Base-by-base conservation (phyloP, 1,284 basidiomycete species). In the Agroathelia rolfsii region DNA sequence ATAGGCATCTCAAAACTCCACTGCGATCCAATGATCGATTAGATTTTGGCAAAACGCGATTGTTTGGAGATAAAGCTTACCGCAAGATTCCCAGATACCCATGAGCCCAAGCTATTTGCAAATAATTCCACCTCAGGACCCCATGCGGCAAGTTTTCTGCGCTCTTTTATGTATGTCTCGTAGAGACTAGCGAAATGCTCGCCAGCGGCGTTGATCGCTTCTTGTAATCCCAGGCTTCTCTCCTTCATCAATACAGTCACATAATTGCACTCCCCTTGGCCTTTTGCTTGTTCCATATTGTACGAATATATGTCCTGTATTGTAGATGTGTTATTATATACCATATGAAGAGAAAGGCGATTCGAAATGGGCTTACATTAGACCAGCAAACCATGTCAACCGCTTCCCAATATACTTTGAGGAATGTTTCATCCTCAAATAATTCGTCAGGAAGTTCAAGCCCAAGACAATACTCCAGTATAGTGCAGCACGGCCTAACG, bases 241-340 rank as follows among this genome's bases (percentile, higher is more conserved):
- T 67, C 62, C 38, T 67, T 58, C 72, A 79, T 76, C 32, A 77
- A 63, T 19, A 81, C 73, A 3, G 75, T 75, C 26, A 82, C 61
- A 41, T 79, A 61, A 45, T 81, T 81, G 48, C 76, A 77, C 28
- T 69, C 69, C 12, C 59, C 64, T 36, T 70, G 69, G 12, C 76
- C 77, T 50, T 72, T 76, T 24, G 72, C 67, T 48, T 78, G 73
- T 46, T 82, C 77, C 66, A 76, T 72, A 49, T 77, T 72, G 53
- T 80, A 82, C 6, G 76, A 80, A 45, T 79, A 80, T 9, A 80
- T 56, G 35, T 81, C 77, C 78, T 79, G 41, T 17, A 40, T 26
- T 32, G 13, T 22, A 32, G 36, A 22, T 20, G 8, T 16, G 22
- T 24, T 15, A 30, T 30, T 5, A 34, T 30, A 23, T 22, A 36